Evolutionary conservation across 768 basidiomycete species (phyloP), one percentile per base, ranked within the genome.

Genomic region (Lenzites betulinus): DNA sequence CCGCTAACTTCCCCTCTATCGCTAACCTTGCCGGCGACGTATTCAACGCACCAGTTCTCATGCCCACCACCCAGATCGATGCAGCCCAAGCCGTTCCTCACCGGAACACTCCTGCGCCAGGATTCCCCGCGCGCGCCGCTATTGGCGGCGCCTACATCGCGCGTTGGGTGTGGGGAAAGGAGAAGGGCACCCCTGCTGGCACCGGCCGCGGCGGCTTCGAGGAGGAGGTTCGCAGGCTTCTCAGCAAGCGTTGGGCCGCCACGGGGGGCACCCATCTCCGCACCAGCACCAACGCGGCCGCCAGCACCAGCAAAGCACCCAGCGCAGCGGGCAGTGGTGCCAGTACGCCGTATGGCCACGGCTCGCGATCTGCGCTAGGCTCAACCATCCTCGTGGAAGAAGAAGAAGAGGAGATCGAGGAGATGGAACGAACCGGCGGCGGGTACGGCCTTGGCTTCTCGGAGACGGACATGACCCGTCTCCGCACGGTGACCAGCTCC

Each of bases 81-180:
- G 84, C 86, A 8, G 91, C 91, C 12, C 88, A 89, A 69, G 73
- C 84, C 18, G 80, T 83, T 16, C 80, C 85, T 13, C 90, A 91
- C 66, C 82, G 90, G 25, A 91, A 91, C 64, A 84, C 89, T 0
- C 91, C 90, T 8, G 87, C 86, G 0, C 65, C 70, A 23, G 88
- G 89, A 15, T 90, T 83, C 72, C 86, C 89, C 0, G 83, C 83
- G 15, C 82, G 91, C 13, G 88, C 85, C 1, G 79, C 88, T 0
- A 75, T 93, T 3, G 92, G 92, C 0, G 82, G 84, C 0, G 89
- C 92, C 1, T 93, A 91, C 68, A 75, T 90, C 42, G 92, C 91
- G 28, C 81, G 92, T 8, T 94, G 92, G 92, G 87, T 90, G 43
- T 93, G 90, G 91, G 85, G 89, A 41, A 81, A 84, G 64, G 87